Evolutionary conservation across 1,284 basidiomycete genomes (phyloP).

Genomic region (Agaricales sp.): DNA sequence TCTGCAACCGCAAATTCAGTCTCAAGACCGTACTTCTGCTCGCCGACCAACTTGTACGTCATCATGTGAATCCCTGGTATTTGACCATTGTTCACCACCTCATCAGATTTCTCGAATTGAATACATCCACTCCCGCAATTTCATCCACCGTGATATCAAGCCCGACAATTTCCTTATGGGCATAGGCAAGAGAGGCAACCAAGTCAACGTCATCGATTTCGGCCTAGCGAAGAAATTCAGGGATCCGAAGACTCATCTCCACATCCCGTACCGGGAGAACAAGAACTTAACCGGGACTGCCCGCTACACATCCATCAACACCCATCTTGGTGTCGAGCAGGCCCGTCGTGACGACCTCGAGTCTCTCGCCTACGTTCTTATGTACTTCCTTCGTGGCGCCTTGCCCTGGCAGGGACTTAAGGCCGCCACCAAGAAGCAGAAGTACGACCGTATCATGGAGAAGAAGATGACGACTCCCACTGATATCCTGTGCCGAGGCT

Average conservation of each 20-base stretch:
- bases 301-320: slow-evolving; percentile 99
- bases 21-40: slow-evolving; percentile 96
- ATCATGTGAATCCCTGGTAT: neutral
- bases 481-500: slow-evolving; percentile 90
- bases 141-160: slow-evolving; percentile 99
- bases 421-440: slow-evolving; percentile 99
- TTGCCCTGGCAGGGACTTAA: slow-evolving; percentile 98
- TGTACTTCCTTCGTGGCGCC: slow-evolving; percentile 96
- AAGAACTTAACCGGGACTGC: slow-evolving; percentile 99
- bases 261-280: slow-evolving; percentile 99
- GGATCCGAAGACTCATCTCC: slow-evolving; percentile 98
- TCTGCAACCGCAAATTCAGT: slow-evolving; percentile 97
- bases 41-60: slow-evolving; percentile 83
- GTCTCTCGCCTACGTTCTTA: slow-evolving; percentile 92
- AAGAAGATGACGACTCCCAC: slow-evolving; percentile 99
- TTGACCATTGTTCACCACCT: slow-evolving; percentile 1
- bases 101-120: slow-evolving; percentile 93
- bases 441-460: slow-evolving; percentile 99
- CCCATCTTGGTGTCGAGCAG: slow-evolving; percentile 95
- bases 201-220: slow-evolving; percentile 99
- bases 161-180: slow-evolving; percentile 99
- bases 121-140: slow-evolving; percentile 99
- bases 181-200: slow-evolving; percentile 98
- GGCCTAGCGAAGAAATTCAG: slow-evolving; percentile 99
- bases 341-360: slow-evolving; percentile 94